These are phyloP conservation scores for Penicillium sp. DNA, from an alignment of 2,329 filamentous ascomycete genomes.

Conservation along the genomic window DNA sequence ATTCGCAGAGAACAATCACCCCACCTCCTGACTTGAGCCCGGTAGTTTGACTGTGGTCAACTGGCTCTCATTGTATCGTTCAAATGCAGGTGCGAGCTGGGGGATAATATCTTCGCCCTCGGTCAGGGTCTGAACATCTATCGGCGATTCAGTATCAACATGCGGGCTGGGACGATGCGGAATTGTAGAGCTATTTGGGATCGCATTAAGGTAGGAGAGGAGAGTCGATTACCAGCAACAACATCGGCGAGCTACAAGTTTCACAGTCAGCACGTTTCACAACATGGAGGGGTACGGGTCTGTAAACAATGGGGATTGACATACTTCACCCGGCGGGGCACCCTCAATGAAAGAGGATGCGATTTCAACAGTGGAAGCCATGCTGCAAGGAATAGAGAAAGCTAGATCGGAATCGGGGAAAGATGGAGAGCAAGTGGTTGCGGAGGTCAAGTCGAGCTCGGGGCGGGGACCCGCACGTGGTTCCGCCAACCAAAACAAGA, in stretches of 20 bases:
- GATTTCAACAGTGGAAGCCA: conserved; percentile 56
- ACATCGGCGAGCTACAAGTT: conserved; percentile 76
- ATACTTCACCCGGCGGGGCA: conserved; percentile 93
- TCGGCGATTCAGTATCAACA: conserved; percentile 18
- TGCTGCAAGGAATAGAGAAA: conserved; percentile 18
- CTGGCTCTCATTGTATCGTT: conserved; percentile 96
- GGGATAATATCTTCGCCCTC: conserved; percentile 67
- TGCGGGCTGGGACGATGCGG: conserved; percentile 9
- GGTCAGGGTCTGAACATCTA: conserved; percentile 89
- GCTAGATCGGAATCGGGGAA: not conserved
- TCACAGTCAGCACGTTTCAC: conserved; percentile 24
- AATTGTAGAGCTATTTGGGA: conserved; percentile 3
- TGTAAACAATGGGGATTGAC: conserved; percentile 1
- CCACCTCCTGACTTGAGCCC: conserved; percentile 75
- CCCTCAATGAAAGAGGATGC: conserved; percentile 88
- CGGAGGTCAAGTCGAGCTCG: conserved; percentile 20
- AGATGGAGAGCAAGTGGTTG: conserved; percentile 5
- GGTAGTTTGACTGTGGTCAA: conserved; percentile 87
- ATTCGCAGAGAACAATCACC: conserved; percentile 11
- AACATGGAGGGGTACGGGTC: conserved; percentile 1
- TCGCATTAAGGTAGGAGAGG: not conserved
- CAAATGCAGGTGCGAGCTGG: conserved; percentile 78
- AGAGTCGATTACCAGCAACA: conserved; percentile 66
- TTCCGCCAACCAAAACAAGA: conserved; percentile 1
- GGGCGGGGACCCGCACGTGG: conserved; percentile 26